Evolutionary conservation across 352 stramenopile genomes (phyloP), one percentile per base, ranked within the genome.

Genomic region (Phytophthora brassicae): DNA sequence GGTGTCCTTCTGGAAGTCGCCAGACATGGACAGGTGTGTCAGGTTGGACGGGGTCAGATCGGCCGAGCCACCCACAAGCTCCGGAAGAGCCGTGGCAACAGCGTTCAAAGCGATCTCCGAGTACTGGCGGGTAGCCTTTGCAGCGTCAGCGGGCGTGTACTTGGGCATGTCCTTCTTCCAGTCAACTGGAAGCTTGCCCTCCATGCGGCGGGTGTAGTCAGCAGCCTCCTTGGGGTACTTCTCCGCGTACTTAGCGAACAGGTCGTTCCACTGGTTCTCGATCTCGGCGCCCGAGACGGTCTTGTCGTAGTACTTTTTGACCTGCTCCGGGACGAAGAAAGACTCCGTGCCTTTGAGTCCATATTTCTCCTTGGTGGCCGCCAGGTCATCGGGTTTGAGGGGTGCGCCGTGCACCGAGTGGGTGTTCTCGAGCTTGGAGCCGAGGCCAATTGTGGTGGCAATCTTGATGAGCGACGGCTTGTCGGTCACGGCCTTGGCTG

Each of bases 381-480:
- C 78, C 44, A 99, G 78, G 57, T 99, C 97, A 52, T 98, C 88
- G 14, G 75, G 64, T 69, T 97, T 98, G n/a, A 99, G 78, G 19
- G 97, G 96, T 33, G 97, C 84, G 42, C 98, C 97, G 80, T 99
- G 97, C n/a, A 97, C 96, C 39, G 72, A 84, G 66, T 96, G 79
- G 7, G 83, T 97, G 59, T 98, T 98, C 67, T 97, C 84, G 55
- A 94, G 74, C 72, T 97, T 98, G 56, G 87, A 92, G 66, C 97
- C 97, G 51, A 96, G 96, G 38, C 98, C 97, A 74, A 99, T 99
- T 42, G 84, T 91, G 23, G 97, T 99, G 64, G 79, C 90, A 71
- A 99, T 88, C 81, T 99, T 99, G 81, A 99, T 99, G n/a, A 99
- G 82, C 65, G 89, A 97, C n/a, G 97, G 97, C 79, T 98, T 98